phyloP scores from a whole-genome alignment of 306 rosid genomes.

The Oxytropis ochrocephala region DNA sequence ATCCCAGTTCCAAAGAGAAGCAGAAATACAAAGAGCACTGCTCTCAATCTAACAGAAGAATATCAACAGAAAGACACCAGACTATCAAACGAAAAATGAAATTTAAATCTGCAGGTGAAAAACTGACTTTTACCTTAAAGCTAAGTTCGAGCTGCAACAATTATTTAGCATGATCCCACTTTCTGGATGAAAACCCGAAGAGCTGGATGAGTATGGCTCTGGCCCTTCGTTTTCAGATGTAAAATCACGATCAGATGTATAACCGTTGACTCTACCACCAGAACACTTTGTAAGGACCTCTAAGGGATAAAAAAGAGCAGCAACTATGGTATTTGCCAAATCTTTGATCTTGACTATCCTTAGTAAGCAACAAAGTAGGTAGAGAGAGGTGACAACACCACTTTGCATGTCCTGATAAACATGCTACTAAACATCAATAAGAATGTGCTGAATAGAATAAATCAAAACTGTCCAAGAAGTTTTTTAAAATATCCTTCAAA shows the following conservation, averaged over 20 bases:
- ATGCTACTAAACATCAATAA: slow-evolving; percentile 42
- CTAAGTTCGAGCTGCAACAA: slow-evolving; percentile 34
- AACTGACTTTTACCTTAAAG: slow-evolving; percentile 48
- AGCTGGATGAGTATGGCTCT: slow-evolving; percentile 33
- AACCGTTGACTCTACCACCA: slow-evolving; percentile 48
- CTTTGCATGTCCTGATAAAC: slow-evolving; percentile 64
- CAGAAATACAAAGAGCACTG: not conserved
- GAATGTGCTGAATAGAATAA: slow-evolving; percentile 9
- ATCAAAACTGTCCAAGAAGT: slow-evolving; percentile 5
- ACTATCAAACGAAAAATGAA: not conserved
- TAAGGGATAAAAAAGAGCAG: slow-evolving; percentile 67
- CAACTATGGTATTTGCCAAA: slow-evolving; percentile 77
- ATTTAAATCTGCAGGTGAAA: not conserved
- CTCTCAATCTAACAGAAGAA: not conserved
- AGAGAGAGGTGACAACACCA: slow-evolving; percentile 73
- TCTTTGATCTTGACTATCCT: slow-evolving; percentile 90
- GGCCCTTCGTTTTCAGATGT: slow-evolving; percentile 36
- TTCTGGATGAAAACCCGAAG: slow-evolving; percentile 32
- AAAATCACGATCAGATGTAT: slow-evolving; percentile 29
- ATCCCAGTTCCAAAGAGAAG: not conserved
- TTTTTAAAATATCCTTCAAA: not conserved
- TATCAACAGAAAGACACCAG: not conserved
- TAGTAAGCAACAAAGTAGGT: slow-evolving; percentile 84
- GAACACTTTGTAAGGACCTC: slow-evolving; percentile 40
- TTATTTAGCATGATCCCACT: slow-evolving; percentile 29